Conservation (phyloP, 2,329 filamentous ascomycete genomes). For the Claviceps humidiphila region DNA sequence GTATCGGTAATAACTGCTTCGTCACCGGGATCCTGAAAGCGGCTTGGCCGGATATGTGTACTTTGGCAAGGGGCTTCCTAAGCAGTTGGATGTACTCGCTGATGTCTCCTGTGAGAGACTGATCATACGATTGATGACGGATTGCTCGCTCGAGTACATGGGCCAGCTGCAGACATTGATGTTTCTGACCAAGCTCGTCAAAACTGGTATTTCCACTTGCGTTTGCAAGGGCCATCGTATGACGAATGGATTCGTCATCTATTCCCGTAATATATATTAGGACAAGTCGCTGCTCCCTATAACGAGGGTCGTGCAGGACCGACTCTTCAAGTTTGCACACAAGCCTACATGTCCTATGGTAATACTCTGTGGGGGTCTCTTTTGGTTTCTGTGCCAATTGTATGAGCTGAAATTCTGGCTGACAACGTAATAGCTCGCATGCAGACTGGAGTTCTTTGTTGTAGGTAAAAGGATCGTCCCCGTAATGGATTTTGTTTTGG, state of each 20-base stretch:
- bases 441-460: slow-evolving; percentile 38
- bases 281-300: slow-evolving; percentile 15
- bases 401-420: slow-evolving; percentile 39
- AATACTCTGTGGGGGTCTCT: slow-evolving; percentile 39
- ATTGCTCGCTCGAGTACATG: slow-evolving; percentile 41
- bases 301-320: slow-evolving; percentile 13
- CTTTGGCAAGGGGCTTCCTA: slow-evolving; percentile 21
- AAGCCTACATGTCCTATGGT: slow-evolving; percentile 24
- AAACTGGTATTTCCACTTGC: slow-evolving; percentile 18
- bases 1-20: slow-evolving; percentile 17
- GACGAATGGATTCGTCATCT: slow-evolving; percentile 29
- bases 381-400: slow-evolving; percentile 39
- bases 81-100: slow-evolving; percentile 38
- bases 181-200: slow-evolving; percentile 30
- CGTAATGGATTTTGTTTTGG: slow-evolving; percentile 26
- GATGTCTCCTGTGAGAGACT: slow-evolving; percentile 23
- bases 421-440: slow-evolving; percentile 35
- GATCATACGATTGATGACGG: slow-evolving; percentile 32
- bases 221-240: slow-evolving; percentile 19
- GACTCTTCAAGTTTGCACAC: slow-evolving; percentile 23
- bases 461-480: slow-evolving; percentile 33
- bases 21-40: slow-evolving; percentile 24
- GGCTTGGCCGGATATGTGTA: slow-evolving; percentile 5
- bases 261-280: slow-evolving; percentile 41
- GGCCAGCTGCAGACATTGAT: slow-evolving; percentile 43